Percentiles rank a stretch among this genome's conserved stretches.
These are phyloP conservation scores for Calonectria pteridis DNA, from an alignment of 2,329 filamentous ascomycete species.

Conservation along the genomic window DNA sequence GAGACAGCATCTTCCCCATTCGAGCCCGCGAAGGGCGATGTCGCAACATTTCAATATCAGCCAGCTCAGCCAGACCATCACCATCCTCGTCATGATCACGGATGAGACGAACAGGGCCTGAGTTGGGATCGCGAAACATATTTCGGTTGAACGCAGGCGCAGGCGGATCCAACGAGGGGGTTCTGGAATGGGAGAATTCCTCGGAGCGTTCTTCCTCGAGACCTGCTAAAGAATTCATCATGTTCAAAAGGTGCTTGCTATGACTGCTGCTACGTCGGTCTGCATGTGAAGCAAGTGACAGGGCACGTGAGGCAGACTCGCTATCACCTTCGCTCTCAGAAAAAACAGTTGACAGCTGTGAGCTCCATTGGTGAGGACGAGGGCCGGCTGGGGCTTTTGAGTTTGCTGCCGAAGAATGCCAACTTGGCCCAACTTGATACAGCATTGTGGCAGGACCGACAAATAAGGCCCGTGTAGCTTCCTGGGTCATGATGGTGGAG, in stretches of 20 bases:
- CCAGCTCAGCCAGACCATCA: constrained; percentile 72
- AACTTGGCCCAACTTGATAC: constrained; percentile 40
- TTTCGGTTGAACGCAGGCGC: constrained; percentile 58
- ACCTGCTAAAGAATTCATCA: constrained; percentile 65
- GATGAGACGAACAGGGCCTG: constrained; percentile 59
- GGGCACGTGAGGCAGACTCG: constrained; percentile 61
- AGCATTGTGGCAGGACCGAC: constrained; percentile 44
- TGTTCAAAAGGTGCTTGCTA: constrained; percentile 68
- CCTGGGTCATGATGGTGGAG: constrained; percentile 65
- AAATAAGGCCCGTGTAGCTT: constrained; percentile 54
- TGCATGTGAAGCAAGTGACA: constrained; percentile 57
- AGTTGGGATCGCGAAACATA: constrained; percentile 48
- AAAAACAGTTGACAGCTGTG: constrained; percentile 72
- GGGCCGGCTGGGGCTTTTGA: constrained; percentile 28
- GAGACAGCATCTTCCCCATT: constrained; percentile 64
- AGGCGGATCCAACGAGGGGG: constrained; percentile 64
- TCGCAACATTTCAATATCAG: constrained; percentile 67
- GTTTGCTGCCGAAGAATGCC: constrained; percentile 34
- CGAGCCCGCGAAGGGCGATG: constrained; percentile 66
- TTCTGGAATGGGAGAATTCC: constrained; percentile 55
- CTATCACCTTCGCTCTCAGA: constrained; percentile 71
- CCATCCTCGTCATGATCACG: constrained; percentile 73
- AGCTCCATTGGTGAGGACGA: constrained; percentile 71
- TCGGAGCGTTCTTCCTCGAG: constrained; percentile 57
- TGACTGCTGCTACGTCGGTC: constrained; percentile 63